Percentiles rank a stretch among this genome's conserved stretches.
Conservation (phyloP, 2,329 filamentous ascomycete species). For the Fusarium concolor region DNA sequence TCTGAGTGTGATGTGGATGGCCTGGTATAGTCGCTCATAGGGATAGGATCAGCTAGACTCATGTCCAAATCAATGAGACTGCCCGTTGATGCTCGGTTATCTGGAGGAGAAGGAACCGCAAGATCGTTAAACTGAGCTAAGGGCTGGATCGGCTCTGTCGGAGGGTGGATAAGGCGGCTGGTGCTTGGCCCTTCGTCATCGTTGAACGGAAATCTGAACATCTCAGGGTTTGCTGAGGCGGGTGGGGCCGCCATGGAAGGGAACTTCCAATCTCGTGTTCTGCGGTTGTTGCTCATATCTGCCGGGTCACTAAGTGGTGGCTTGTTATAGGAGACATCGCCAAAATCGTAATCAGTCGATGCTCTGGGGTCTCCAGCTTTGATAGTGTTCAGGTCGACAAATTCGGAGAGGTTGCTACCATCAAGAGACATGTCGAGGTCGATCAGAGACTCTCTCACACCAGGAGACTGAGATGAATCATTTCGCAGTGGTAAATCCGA, state of each 20-base stretch:
- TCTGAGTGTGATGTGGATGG: slow-evolving; percentile 72
- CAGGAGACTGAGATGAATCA: slow-evolving; percentile 60
- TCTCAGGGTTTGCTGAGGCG: slow-evolving; percentile 64
- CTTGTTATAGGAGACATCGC: slow-evolving; percentile 58
- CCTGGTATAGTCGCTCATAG: slow-evolving; percentile 59
- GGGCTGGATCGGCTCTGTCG: slow-evolving; percentile 62
- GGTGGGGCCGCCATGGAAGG: slow-evolving; percentile 64
- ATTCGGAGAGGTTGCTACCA: slow-evolving; percentile 66
- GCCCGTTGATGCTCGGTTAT: slow-evolving; percentile 57
- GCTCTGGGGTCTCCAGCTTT: slow-evolving; percentile 60
- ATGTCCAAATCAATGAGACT: slow-evolving; percentile 67
- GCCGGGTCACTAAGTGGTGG: slow-evolving; percentile 69
- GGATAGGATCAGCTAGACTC: slow-evolving; percentile 63
- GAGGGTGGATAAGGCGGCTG: slow-evolving; percentile 62
- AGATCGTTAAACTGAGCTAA: slow-evolving; percentile 58
- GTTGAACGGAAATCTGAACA: slow-evolving; percentile 63
- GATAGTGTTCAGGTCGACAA: slow-evolving; percentile 72
- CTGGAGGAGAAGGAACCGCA: slow-evolving; percentile 50
- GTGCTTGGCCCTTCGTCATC: slow-evolving; percentile 49
- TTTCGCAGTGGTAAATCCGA: slow-evolving; percentile 69
- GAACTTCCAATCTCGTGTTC: slow-evolving; percentile 69
- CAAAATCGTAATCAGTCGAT: slow-evolving; percentile 63
- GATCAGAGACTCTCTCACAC: slow-evolving; percentile 72
- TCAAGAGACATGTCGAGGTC: slow-evolving; percentile 71
- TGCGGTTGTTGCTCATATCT: slow-evolving; percentile 63